Percentiles rank a stretch among this genome's conserved stretches.
phyloP scores from a whole-genome alignment of 768 basidiomycete genomes.

The Suillus brevipes region DNA sequence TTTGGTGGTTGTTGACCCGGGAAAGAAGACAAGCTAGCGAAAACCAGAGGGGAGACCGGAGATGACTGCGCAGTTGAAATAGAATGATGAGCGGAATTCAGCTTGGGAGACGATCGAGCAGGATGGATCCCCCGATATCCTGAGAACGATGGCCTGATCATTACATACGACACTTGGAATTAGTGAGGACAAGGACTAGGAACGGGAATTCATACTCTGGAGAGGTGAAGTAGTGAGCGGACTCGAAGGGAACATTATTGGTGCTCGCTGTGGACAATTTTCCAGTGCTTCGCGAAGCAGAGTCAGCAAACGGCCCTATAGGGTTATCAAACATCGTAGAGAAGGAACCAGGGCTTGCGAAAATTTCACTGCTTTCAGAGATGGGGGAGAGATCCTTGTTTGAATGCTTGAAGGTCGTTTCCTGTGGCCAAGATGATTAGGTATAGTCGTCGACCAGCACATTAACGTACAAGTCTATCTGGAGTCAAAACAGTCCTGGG shows the following conservation, averaged over 20 bases:
- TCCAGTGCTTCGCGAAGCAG: slow-evolving; percentile 8
- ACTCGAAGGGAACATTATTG: slow-evolving; percentile 1
- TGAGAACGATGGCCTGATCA: slow-evolving; percentile 13
- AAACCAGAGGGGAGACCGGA: slow-evolving; percentile 5
- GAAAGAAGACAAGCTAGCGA: slow-evolving; percentile 3
- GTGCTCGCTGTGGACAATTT: slow-evolving; percentile 15
- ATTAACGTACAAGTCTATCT: slow-evolving; percentile 7
- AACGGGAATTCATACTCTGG: slow-evolving; percentile 14
- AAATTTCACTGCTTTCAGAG: neutral
- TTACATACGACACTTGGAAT: slow-evolving; percentile 5
- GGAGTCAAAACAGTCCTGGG: neutral
- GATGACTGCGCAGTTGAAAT: slow-evolving; percentile 7
- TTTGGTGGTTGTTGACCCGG: neutral
- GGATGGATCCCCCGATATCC: slow-evolving; percentile 21
- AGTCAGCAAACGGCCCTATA: slow-evolving; percentile 17
- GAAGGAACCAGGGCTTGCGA: slow-evolving; percentile 14
- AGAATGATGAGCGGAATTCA: slow-evolving; percentile 13
- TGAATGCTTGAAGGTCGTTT: neutral
- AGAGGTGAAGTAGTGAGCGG: slow-evolving; percentile 9
- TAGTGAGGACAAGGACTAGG: slow-evolving; percentile 13
- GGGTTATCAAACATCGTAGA: slow-evolving; percentile 28
- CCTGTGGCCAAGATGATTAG: neutral
- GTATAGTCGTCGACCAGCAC: slow-evolving; percentile 8
- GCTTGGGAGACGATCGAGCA: slow-evolving; percentile 15
- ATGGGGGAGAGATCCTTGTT: slow-evolving; percentile 9